Conservation (phyloP, 345 rosid species). For the Bruguiera gymnorhiza region DNA sequence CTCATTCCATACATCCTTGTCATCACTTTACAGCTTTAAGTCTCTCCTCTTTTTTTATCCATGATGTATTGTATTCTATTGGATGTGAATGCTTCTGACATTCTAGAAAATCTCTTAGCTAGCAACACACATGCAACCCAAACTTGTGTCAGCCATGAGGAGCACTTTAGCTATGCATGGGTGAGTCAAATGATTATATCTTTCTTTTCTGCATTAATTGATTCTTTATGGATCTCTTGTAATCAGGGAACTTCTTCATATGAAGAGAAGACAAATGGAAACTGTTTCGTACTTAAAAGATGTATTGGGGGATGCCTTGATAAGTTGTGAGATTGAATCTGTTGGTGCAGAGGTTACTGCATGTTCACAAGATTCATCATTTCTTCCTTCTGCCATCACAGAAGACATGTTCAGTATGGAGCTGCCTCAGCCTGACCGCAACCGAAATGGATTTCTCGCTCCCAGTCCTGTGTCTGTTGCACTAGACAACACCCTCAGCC, state of each 20-base stretch:
- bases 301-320: constrained; percentile 47
- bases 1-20: background rate
- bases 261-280: constrained; percentile 42
- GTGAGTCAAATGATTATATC: background rate
- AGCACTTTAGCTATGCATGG: too few relatives aligned
- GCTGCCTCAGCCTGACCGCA: constrained; percentile 32
- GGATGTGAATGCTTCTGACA: background rate
- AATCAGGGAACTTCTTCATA: constrained; percentile 54
- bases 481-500: constrained; percentile 57
- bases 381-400: constrained; percentile 53
- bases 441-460: constrained; percentile 35
- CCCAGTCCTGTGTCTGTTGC: constrained; percentile 36
- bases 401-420: constrained; percentile 50
- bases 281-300: constrained; percentile 35
- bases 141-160: too few relatives aligned
- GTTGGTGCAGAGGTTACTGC: constrained; percentile 50
- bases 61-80: too few relatives aligned
- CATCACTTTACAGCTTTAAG: background rate
- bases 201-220: background rate
- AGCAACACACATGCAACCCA: background rate
- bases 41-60: too few relatives aligned
- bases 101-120: background rate
- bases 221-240: background rate
- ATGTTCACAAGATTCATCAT: constrained; percentile 54
- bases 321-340: constrained; percentile 61